phyloP scores from a whole-genome alignment of 129 eudicot genomes.

The Daucus carota region DNA sequence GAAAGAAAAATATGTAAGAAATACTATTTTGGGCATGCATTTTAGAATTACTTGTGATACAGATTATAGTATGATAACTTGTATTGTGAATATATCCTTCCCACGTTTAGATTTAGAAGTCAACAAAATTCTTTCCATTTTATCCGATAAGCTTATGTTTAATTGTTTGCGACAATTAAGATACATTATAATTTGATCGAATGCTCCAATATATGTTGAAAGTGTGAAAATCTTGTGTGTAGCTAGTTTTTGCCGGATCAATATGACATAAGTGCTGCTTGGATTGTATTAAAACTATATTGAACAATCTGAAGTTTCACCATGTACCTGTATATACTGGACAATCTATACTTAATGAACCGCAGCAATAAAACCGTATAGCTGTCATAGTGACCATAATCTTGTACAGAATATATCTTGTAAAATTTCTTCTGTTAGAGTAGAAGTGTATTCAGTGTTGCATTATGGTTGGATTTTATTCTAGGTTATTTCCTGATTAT shows the following conservation, averaged over 20 bases:
- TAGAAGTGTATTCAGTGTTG: not conserved
- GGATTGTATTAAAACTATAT: not conserved
- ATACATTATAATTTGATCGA: not conserved
- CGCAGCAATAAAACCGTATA: not conserved
- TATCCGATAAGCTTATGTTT: not conserved
- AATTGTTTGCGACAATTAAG: not conserved
- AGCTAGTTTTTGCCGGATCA: not conserved
- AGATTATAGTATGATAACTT: not conserved
- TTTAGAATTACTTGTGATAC: not conserved
- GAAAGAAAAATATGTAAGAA: slow-evolving; percentile 31
- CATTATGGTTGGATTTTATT: not conserved
- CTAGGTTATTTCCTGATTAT: not conserved
- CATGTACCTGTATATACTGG: not conserved
- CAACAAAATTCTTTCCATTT: not conserved
- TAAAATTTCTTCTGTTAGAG: not conserved
- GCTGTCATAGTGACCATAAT: not conserved
- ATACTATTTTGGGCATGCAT: not conserved
- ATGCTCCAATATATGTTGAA: not conserved
- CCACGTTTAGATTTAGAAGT: not conserved
- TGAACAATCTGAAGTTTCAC: not conserved
- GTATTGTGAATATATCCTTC: not conserved
- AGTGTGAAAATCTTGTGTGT: not conserved
- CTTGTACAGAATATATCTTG: not conserved
- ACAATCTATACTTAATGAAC: not conserved
- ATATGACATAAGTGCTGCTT: not conserved